Base-by-base conservation (phyloP, 2,329 filamentous ascomycete species). In the Penicillium sp. region DNA sequence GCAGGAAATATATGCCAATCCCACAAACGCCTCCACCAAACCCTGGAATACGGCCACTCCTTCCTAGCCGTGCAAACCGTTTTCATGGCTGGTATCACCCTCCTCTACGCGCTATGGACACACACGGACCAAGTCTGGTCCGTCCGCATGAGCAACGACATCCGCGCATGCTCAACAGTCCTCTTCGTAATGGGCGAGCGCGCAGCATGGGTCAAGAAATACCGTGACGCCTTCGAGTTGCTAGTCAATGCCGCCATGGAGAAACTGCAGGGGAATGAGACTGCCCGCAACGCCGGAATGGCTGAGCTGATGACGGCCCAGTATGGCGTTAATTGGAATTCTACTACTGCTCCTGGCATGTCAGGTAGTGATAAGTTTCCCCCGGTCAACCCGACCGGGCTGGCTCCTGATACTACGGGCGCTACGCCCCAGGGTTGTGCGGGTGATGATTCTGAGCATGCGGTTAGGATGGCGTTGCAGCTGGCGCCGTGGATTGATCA, bases 111-210 rank as follows among this genome's bases (percentile, higher is more conserved):
- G 1, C 60, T 74, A 16, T 74, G 71, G 71, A 78, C 75, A 3
- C 75, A 77, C 40, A 74, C 72, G n/a, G 70, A 76, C 39, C 65
- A 68, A 32, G 70, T 79, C 10, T 80, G 78, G 78, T 78, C 76
- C 10, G 73, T 79, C n/a, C 69, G 71, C 6, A 72, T 80, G 53
- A 76, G 77, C 59, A 77, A 80, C 59, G 77, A 80, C 45, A 73
- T 80, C 46, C 76, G 78, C 34, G 77, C 78, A 4, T 80, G 77
- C 64, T 79, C 76, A 1, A 71, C 77, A 1, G 77, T 80, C 1
- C 67, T 80, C 1, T 80, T 79, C 48, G 77, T 79, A 38, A 80
- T 80, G 76, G 72, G 77, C 6, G 79, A 80, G 59, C 72, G 77
- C 31, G 77, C 77, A 8, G 65, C 72, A 0, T 79, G 77, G 75